Base-by-base conservation (phyloP, 176 grass and related monocot species). In the Zoysia japonica region DNA sequence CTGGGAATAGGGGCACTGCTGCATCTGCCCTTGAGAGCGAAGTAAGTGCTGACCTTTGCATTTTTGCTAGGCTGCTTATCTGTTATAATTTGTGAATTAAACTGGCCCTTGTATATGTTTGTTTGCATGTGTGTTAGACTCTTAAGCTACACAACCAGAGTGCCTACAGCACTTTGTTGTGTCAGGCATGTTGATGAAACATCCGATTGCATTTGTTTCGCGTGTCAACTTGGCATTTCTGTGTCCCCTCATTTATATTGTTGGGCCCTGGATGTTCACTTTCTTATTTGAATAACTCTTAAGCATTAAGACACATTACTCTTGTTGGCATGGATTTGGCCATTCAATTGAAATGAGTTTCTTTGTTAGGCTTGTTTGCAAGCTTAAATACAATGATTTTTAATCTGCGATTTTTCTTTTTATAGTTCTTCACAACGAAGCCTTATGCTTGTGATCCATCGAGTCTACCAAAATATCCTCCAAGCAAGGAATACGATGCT, bases 401-500 rank as follows among this genome's bases (percentile, higher is more conserved):
- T 66, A 82, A 82, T 67, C 11, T 74, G n/a, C 48, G 43, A 9
- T 41, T 84, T 71, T 70, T 46, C 52, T 64, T 67, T 76, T 78
- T 77, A 16, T 87, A 87, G 75, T 91, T 85, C 62, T 92, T 91
- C 65, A 82, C 76, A 53, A 88, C 84, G 2, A 99, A 99, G 16
- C 96, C 96, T 67, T 91, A 86, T 89, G 92, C 92, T 11, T 96
- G 96, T 28, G 92, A 99, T 79, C 96, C 90, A 46, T 93, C 90
- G 64, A 94, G 88, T 57, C 86, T 99, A 73, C 92, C 96, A 5
- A 99, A 95, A 85, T 99, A 99, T 91, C 96, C 96, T 78, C 96
- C 96, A 54, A 95, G 96, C 70, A 99, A 99, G 86, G 92, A 99
- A 81, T 99, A 99, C 40, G 92, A 95, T 74, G 96, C 90, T 59